Conservation (phyloP, 352 stramenopile genomes). For the Phytophthora pistaciae region DNA sequence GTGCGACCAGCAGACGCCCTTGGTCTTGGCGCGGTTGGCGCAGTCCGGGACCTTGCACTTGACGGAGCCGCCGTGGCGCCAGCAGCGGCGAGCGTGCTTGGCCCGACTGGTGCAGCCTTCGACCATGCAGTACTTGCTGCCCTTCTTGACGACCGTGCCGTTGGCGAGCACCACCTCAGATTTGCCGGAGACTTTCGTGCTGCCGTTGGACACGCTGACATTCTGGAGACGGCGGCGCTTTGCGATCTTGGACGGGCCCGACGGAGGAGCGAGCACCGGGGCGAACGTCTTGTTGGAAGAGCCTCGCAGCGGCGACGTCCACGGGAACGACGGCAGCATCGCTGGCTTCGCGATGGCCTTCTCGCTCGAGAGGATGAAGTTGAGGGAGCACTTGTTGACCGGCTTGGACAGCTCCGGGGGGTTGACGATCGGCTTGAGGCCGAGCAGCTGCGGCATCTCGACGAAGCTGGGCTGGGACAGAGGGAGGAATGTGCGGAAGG, state of each 20-base stretch:
- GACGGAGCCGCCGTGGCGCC: slow-evolving; percentile 67
- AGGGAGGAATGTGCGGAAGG: slow-evolving; percentile 49
- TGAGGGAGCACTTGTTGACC: slow-evolving; percentile 60
- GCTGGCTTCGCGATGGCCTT: slow-evolving; percentile 32
- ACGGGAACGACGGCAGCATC: slow-evolving; percentile 32
- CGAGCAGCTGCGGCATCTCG: slow-evolving; percentile 48
- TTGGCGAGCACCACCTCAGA: slow-evolving; percentile 24
- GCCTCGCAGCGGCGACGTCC: slow-evolving; percentile 41
- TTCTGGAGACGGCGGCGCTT: slow-evolving; percentile 39
- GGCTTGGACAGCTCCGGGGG: slow-evolving; percentile 24
- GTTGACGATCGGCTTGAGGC: slow-evolving; percentile 25
- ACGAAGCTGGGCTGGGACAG: slow-evolving; percentile 47
- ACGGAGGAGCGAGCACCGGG: slow-evolving; percentile 36
- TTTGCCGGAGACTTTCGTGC: slow-evolving; percentile 38
- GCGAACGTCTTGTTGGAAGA: slow-evolving; percentile 49
- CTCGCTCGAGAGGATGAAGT: slow-evolving; percentile 56
- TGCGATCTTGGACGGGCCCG: slow-evolving; percentile 41
- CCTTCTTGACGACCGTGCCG: slow-evolving; percentile 49
- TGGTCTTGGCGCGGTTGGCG: slow-evolving; percentile 66
- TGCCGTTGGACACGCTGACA: slow-evolving; percentile 36
- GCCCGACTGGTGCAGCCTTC: slow-evolving; percentile 60
- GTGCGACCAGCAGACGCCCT: slow-evolving; percentile 72
- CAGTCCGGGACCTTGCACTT: slow-evolving; percentile 68
- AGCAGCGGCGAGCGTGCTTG: slow-evolving; percentile 62
- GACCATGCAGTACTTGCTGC: slow-evolving; percentile 66